Evolutionary conservation across 257 asterid species (phyloP), one percentile per base, ranked within the genome.

Genomic region (Mitragyna speciosa): DNA sequence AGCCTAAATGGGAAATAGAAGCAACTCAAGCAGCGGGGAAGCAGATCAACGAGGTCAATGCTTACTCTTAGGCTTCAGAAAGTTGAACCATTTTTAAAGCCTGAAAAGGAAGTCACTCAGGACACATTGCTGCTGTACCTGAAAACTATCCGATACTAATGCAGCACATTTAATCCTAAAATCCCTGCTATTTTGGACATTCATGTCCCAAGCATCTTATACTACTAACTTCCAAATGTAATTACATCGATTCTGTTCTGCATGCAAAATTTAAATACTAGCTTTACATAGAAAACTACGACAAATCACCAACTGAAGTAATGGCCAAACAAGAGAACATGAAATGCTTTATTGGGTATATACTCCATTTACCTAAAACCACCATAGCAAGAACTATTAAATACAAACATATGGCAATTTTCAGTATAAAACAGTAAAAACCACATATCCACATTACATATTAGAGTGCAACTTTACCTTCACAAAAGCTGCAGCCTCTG

Each of bases 401-500:
- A 33, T 36, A 31, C 61, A 51, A 73, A 33, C 33, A 52, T 12
- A 14, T 12, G 26, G 26, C 48, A 56, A 22, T 54, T 31, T 49
- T 64, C n/a, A 19, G 43, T 58, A 56, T 22, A 70, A 43, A 41
- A 47, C 48, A 12, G 39, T 59, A 54, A 67, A 17, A 12, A 64
- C 20, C 20, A 52, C 36, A 76, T 39, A 54, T 17, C 7, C 47
- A 63, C 71, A 70, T 41, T 31, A 43, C 20, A 70, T 22, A 48
- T 49, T 17, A 52, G 72, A 76, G 48, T 28, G 2, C 52, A 81
- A 67, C 51, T 36, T 66, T 80, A 90, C 98, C 88, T 91, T 94
- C 79, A 89, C 98, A 85, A 85, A 94, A 17, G 98, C 95, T 4
- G 94, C 86, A 68, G 97, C 97, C 88, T 92, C 98, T 2, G 87